Evolutionary conservation across 495 filamentous ascomycete genomes (phyloP).

Genomic region (Daldinia decipiens): DNA sequence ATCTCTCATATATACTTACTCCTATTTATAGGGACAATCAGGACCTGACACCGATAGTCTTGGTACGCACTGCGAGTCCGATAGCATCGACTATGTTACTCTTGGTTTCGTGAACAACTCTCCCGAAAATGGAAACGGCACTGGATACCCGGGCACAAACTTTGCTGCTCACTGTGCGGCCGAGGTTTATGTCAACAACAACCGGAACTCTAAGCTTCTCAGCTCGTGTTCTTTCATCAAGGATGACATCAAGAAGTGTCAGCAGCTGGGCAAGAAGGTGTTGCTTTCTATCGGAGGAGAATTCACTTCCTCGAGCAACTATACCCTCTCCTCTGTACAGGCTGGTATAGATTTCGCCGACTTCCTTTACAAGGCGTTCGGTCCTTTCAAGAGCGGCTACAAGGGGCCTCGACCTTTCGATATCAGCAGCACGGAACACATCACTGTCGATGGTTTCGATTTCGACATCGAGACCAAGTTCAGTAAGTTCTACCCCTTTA

Average conservation of each 20-base stretch:
- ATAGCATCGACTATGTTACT: conserved; percentile 55
- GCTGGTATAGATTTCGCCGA: conserved; percentile 67
- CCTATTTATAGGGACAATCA: conserved; percentile 48
- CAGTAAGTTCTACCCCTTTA: conserved; percentile 40
- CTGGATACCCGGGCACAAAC: conserved; percentile 54
- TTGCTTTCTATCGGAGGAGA: conserved; percentile 71
- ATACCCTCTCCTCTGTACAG: conserved; percentile 59
- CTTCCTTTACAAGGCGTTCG: conserved; percentile 74
- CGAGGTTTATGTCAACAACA: conserved; percentile 47
- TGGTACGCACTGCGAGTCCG: conserved; percentile 46
- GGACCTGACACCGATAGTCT: conserved; percentile 45
- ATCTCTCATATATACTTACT: conserved; percentile 21
- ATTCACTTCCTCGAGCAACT: conserved; percentile 41
- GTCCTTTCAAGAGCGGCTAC: conserved; percentile 56
- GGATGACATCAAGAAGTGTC: conserved; percentile 69
- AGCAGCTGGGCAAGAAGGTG: conserved; percentile 70
- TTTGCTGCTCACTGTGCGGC: conserved; percentile 53
- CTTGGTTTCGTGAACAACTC: conserved; percentile 57
- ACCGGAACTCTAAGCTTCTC: conserved; percentile 51
- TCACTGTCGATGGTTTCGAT: conserved; percentile 72
- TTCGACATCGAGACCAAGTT: conserved; percentile 68
- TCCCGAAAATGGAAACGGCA: conserved; percentile 50
- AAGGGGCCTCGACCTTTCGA: conserved; percentile 71
- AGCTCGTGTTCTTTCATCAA: conserved; percentile 54
- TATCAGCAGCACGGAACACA: conserved; percentile 50